Conservation (phyloP, 192 early-diverging fungal genomes). For the Backusella liffmaniae region DNA sequence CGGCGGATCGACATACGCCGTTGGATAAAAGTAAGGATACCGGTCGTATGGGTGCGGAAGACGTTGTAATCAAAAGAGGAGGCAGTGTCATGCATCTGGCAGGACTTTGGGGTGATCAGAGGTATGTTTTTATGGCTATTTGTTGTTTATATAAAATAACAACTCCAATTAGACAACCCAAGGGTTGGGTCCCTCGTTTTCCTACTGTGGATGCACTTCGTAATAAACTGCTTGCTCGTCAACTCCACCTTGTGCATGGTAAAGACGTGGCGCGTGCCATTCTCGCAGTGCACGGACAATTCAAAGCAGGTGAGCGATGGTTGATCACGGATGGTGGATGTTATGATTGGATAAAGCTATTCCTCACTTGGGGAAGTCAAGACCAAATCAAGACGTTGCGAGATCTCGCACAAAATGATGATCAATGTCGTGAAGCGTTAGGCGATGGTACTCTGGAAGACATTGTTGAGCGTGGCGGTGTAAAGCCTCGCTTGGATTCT, state of each 20-base stretch:
- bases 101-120: conserved; percentile 54
- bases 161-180: conserved; percentile 39
- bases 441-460: conserved; percentile 22
- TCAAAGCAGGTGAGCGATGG: conserved; percentile 47
- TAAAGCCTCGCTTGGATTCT: conserved; percentile 30
- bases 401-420: conserved; percentile 21
- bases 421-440: conserved; percentile 8
- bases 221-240: conserved; percentile 31
- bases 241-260: conserved; percentile 60
- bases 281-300: conserved; percentile 38
- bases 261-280: conserved; percentile 57
- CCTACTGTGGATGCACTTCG: conserved; percentile 32
- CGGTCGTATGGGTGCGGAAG: conserved; percentile 41
- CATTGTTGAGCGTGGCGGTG: conserved; percentile 13
- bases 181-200: conserved; percentile 56
- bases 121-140: not conserved
- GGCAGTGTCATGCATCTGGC: conserved; percentile 54
- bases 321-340: conserved; percentile 52
- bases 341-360: conserved; percentile 53
- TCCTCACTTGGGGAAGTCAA: conserved; percentile 26
- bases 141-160: no score
- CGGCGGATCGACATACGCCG: conserved; percentile 35
- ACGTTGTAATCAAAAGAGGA: conserved; percentile 28
- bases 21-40: conserved; percentile 32
- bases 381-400: conserved; percentile 19